phyloP scores from a whole-genome alignment of 1,284 basidiomycete genomes.

The Fomitopsis betulina region DNA sequence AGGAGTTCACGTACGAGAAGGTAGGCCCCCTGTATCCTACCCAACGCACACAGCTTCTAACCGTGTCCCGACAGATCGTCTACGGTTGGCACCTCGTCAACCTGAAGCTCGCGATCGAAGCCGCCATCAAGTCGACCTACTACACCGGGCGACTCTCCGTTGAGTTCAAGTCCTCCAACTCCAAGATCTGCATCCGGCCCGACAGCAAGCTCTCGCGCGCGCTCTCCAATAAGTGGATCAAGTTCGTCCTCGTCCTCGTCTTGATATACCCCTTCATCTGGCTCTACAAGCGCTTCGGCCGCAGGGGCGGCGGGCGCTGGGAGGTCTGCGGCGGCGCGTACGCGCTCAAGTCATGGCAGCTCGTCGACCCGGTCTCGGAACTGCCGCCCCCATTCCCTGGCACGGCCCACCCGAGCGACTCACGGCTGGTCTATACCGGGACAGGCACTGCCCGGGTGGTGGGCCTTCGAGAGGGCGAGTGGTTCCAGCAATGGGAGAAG shows the following conservation, averaged over 20 bases:
- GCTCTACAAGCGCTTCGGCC: conserved; percentile 62
- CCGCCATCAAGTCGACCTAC: conserved; percentile 41
- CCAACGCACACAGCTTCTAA: background rate
- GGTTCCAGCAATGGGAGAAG: conserved; percentile 74
- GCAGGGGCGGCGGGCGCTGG: conserved; percentile 61
- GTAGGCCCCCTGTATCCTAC: conserved; percentile 20
- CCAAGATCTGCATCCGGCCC: conserved; percentile 55
- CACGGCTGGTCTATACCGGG: conserved; percentile 26
- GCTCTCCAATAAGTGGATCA: conserved; percentile 62
- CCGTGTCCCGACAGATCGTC: conserved; percentile 35
- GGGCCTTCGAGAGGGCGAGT: conserved; percentile 68
- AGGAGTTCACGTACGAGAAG: conserved; percentile 64
- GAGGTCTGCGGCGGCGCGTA: conserved; percentile 66
- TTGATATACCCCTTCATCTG: conserved; percentile 72
- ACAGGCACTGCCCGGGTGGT: conserved; percentile 34
- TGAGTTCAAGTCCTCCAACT: conserved; percentile 37
- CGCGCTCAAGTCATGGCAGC: conserved; percentile 46
- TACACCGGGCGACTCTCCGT: conserved; percentile 52
- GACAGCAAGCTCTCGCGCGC: conserved; percentile 54
- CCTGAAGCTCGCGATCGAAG: conserved; percentile 48
- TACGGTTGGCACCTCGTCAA: conserved; percentile 68
- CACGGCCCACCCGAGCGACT: conserved; percentile 7
- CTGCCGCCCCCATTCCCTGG: conserved; percentile 17
- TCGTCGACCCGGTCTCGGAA: conserved; percentile 26
- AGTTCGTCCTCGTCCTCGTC: conserved; percentile 56